Conservation (phyloP, 306 rosid genomes). For the cucumber (Cucumis sativus) region DNA sequence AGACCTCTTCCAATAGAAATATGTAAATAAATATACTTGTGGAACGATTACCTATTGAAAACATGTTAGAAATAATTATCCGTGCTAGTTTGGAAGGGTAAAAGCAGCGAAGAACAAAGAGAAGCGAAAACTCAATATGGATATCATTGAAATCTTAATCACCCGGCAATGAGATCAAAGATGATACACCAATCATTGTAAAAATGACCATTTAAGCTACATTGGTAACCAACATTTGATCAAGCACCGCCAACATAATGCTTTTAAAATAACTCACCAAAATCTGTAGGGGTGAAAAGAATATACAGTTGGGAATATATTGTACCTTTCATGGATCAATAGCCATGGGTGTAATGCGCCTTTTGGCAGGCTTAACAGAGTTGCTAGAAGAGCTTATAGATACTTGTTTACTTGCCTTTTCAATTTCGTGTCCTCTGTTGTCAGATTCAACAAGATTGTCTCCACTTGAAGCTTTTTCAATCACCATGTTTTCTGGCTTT, state of each 20-base stretch:
- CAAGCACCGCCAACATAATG: not conserved
- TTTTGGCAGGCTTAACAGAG: slow-evolving; percentile 23
- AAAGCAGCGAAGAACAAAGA: not conserved
- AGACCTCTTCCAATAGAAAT: not conserved
- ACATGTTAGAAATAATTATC: not conserved
- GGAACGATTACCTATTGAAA: not conserved
- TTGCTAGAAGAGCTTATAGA: slow-evolving; percentile 13
- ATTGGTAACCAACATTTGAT: not conserved
- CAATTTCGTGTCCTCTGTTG: slow-evolving; percentile 12
- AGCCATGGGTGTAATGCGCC: slow-evolving; percentile 41
- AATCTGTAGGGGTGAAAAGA: not conserved
- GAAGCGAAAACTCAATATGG: not conserved
- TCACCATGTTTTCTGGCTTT: not conserved
- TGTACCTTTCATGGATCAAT: slow-evolving; percentile 22
- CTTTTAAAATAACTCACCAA: not conserved
- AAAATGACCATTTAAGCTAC: not conserved
- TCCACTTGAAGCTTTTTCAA: not conserved
- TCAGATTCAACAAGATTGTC: not conserved
- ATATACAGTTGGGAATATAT: slow-evolving; percentile 4
- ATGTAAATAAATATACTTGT: not conserved
- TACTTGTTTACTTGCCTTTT: slow-evolving; percentile 16
- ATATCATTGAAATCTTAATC: not conserved
- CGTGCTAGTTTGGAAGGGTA: not conserved
- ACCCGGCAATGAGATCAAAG: not conserved
- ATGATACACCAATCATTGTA: not conserved